phyloP scores from a whole-genome alignment of 495 filamentous ascomycete species.

The Clavariopsis aquatica region DNA sequence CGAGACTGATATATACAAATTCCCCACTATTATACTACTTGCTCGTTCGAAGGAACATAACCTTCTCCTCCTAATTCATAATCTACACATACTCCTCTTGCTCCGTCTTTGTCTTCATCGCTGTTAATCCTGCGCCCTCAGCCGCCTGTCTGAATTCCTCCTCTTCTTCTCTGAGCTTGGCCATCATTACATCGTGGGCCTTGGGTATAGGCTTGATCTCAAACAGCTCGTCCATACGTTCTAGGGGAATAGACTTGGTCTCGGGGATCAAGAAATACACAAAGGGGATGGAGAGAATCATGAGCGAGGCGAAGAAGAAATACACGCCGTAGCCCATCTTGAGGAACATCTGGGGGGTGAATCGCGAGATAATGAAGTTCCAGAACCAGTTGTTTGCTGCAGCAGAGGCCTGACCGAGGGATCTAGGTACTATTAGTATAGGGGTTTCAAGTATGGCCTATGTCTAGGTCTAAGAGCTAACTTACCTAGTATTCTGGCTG shows the following conservation, averaged over 20 bases:
- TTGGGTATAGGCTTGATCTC: conserved; percentile 56
- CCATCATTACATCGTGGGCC: conserved; percentile 56
- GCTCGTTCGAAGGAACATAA: too few species aligned
- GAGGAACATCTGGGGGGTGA: conserved; percentile 75
- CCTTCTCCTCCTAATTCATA: not conserved
- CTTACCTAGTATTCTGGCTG: conserved; percentile 40
- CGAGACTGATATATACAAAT: conserved; percentile 1
- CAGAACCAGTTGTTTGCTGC: conserved; percentile 74
- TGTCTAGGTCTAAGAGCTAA: too few species aligned
- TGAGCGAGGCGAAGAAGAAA: conserved; percentile 75
- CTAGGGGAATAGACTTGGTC: conserved; percentile 46
- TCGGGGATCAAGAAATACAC: conserved; percentile 51
- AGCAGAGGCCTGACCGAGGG: conserved; percentile 67
- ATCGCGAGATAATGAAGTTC: conserved; percentile 73
- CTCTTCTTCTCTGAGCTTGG: conserved; percentile 52
- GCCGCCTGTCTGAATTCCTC: conserved; percentile 56
- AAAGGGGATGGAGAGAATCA: conserved; percentile 67
- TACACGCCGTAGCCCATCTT: conserved; percentile 72
- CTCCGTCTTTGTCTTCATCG: conserved; percentile 38
- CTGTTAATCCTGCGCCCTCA: conserved; percentile 42
- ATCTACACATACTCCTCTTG: conserved; percentile 35
- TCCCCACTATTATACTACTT: too few species aligned
- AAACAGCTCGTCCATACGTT: conserved; percentile 56
- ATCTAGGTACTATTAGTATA: conserved; percentile 20
- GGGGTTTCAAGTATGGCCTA: not conserved